Conservation (phyloP, 176 grass and related monocot genomes). For the Urochloa ruziziensis region DNA sequence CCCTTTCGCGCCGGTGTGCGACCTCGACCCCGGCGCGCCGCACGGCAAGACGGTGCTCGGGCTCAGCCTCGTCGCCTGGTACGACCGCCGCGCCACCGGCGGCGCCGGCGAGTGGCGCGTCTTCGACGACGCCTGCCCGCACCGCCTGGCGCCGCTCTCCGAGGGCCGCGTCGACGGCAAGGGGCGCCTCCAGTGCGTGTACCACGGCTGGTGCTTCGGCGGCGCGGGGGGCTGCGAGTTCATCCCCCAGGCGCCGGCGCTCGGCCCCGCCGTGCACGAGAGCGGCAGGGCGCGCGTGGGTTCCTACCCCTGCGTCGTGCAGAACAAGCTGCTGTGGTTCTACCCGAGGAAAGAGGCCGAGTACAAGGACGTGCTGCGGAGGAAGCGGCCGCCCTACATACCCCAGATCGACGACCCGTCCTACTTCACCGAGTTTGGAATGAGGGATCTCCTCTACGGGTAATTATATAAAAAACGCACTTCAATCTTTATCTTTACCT, state of each 20-base stretch:
- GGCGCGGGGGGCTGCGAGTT: conserved; percentile 49
- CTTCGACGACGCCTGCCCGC: conserved; percentile 63
- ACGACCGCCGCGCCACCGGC: conserved; percentile 48
- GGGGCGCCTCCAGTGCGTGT: conserved; percentile 61
- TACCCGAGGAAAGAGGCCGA: conserved; percentile 55
- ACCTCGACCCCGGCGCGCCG: conserved; percentile 75
- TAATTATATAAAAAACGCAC: conserved; percentile 16
- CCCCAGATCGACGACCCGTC: conserved; percentile 75
- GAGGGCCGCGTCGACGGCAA: conserved; percentile 41
- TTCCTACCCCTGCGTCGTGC: conserved; percentile 70
- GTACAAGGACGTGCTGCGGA: conserved; percentile 48
- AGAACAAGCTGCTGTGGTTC: conserved; percentile 83
- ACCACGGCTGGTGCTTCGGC: conserved; percentile 97
- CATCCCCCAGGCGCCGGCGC: no score
- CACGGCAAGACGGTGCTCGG: conserved; percentile 80
- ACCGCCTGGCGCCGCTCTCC: conserved; percentile 79
- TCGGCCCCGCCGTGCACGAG: conserved; percentile 44
- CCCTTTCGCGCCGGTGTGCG: conserved; percentile 63
- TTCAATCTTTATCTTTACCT: no score
- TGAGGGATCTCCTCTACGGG: conserved; percentile 69
- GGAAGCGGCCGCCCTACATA: conserved; percentile 56
- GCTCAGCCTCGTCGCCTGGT: conserved; percentile 64
- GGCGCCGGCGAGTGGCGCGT: conserved; percentile 42
- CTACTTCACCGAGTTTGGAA: conserved; percentile 39
- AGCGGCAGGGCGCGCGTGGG: conserved; percentile 69